Evolutionary conservation across 2,329 filamentous ascomycete genomes (phyloP), one percentile per base, ranked within the genome.

Genomic region (Tolypocladium guangdongense): DNA sequence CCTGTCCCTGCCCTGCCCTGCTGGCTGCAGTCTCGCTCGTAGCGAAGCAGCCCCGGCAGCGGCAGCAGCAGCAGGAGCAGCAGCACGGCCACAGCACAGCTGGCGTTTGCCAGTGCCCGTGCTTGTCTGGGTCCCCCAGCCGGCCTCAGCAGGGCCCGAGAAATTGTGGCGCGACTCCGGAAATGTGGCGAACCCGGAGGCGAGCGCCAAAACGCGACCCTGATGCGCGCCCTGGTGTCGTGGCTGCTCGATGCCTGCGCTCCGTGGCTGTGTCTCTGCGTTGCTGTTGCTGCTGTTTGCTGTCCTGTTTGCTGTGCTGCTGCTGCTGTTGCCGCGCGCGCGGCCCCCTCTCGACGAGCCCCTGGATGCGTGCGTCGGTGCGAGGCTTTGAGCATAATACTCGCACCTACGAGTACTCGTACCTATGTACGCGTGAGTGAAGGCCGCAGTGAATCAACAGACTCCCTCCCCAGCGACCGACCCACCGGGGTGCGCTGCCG

Each of bases 131-230:
- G 22, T 22, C 16, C 16, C 7, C 45, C 18, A 20, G 37, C 51
- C 39, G 45, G 49, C 37, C 52, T 52, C 50, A 49, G 52, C 49
- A 55, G 48, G 52, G 45, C 58, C 55, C 39, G 50, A 54, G 30
- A 59, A 59, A 58, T 58, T 61, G 59, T 64, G 64, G 61, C 63
- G 63, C 62, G 22, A 24, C 39, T 43, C 22, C 39, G 39, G 39
- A 27, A 27, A 27, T 41, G 49, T 48, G 49, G 35, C 46, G 11
- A 20, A 11, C 37, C 37, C 37, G n/a, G 37, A 39, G 39, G 22
- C 39, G 20, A n/a, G 38, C 38, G 7, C 39, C 39, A 16, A 36
- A 20, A 43, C 39, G 39, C 22, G 39, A 24, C 22, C 39, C 39
- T 27, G 39, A 43, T 20, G 39, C n/a, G n/a, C n/a, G n/a, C n/a